Percentiles rank a stretch among this genome's conserved stretches.
Evolutionary conservation across 139 green algal species (phyloP).

Genomic region (Chlamydomonas sphaeroides): DNA sequence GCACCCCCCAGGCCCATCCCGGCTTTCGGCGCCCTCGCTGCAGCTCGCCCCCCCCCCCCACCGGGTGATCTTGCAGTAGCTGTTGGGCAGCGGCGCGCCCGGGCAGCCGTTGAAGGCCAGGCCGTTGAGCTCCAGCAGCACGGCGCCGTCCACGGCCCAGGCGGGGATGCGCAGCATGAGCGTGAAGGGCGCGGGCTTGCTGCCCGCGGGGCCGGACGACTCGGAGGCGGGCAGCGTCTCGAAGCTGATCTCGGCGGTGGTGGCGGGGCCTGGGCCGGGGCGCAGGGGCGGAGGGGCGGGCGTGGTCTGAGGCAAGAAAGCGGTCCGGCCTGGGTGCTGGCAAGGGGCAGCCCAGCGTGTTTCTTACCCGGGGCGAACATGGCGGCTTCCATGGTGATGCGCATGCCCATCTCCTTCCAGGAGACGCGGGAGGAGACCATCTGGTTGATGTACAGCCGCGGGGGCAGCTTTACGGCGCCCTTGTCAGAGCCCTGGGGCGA

Average conservation of each 20-base stretch:
- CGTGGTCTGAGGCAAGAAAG: too few species aligned
- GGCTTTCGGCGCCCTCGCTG: too few species aligned
- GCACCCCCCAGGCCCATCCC: too few species aligned
- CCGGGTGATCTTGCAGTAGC: background rate
- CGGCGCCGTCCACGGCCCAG: background rate
- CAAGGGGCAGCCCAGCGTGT: too few species aligned
- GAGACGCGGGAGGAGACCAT: slow-evolving; percentile 32
- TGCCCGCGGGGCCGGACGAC: background rate
- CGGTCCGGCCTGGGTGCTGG: too few species aligned
- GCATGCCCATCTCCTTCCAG: slow-evolving; percentile 37
- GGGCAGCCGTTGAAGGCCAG: background rate
- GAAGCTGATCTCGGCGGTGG: slow-evolving; percentile 18
- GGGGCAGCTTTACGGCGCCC: slow-evolving; percentile 3
- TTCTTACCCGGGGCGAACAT: slow-evolving; percentile 37
- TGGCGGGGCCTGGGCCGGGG: slow-evolving; percentile 16
- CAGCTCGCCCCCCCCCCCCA: too few species aligned
- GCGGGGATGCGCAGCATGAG: slow-evolving; percentile 26
- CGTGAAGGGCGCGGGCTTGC: background rate
- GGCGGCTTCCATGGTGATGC: slow-evolving; percentile 33
- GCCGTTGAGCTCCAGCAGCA: background rate
- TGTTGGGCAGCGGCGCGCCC: background rate
- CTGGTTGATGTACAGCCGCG: slow-evolving; percentile 54
- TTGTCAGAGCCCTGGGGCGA: background rate
- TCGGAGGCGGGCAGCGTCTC: background rate
- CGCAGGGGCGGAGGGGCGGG: too few species aligned